Conservation (phyloP, 331 rosid genomes). For the Erythrophleum ivorense region DNA sequence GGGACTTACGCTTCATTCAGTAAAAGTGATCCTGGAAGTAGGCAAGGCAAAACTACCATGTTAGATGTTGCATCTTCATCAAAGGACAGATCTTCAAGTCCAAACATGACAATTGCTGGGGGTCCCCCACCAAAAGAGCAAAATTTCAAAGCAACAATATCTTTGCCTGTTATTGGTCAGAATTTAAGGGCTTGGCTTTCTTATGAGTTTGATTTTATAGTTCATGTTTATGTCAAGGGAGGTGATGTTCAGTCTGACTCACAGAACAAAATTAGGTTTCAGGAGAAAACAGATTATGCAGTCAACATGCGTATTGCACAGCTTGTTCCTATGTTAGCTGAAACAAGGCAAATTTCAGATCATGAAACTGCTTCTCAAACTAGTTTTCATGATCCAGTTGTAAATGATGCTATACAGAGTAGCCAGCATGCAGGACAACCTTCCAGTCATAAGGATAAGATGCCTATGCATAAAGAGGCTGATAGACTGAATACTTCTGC, state of each 20-base stretch:
- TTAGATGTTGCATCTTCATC: conserved; percentile 49
- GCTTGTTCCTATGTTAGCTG: conserved; percentile 43
- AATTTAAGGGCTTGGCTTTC: conserved; percentile 77
- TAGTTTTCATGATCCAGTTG: conserved; percentile 37
- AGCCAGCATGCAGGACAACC: conserved; percentile 36
- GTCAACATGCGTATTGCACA: conserved; percentile 35
- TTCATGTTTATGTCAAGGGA: conserved; percentile 37
- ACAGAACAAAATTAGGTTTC: conserved; percentile 44
- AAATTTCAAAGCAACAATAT: conserved; percentile 80
- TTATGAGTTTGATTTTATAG: conserved; percentile 56
- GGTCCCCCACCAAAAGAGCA: conserved; percentile 91
- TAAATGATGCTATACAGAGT: conserved; percentile 31
- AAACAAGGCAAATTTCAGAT: conserved; percentile 30
- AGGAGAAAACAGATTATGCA: conserved; percentile 39
- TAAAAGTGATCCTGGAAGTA: conserved; percentile 42
- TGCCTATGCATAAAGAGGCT: conserved; percentile 39
- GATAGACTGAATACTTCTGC: conserved; percentile 44
- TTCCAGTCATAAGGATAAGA: conserved; percentile 36
- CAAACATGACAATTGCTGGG: conserved; percentile 84
- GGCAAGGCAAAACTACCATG: conserved; percentile 38
- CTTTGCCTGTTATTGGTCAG: conserved; percentile 79
- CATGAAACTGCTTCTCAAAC: conserved; percentile 49
- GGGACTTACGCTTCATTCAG: conserved; percentile 42
- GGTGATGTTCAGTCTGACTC: conserved; percentile 43
- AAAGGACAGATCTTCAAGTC: conserved; percentile 51